Evolutionary conservation across 2,329 filamentous ascomycete species (phyloP).

Genomic region (Diaporthe capsici): DNA sequence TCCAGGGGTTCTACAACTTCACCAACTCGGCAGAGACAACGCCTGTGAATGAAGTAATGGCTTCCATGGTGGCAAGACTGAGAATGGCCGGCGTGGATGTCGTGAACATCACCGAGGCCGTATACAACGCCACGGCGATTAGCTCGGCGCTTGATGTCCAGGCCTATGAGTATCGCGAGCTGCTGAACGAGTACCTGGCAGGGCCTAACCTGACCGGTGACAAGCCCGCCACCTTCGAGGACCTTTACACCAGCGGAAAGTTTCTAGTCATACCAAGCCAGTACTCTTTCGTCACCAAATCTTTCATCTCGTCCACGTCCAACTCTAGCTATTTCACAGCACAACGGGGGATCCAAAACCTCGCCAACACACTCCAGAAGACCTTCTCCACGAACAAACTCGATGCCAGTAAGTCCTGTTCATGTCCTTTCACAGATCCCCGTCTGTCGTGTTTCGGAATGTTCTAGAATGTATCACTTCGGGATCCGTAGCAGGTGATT

Average conservation of each 20-base stretch:
- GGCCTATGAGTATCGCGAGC: conserved; percentile 70
- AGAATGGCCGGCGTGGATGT: conserved; percentile 62
- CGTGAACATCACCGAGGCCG: conserved; percentile 61
- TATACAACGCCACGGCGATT: conserved; percentile 68
- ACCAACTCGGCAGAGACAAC: conserved; percentile 65
- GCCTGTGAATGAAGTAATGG: conserved; percentile 69
- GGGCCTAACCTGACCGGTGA: conserved; percentile 56
- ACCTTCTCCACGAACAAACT: conserved; percentile 65
- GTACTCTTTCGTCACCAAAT: conserved; percentile 67
- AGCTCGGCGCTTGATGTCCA: conserved; percentile 68
- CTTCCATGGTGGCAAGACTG: conserved; percentile 61
- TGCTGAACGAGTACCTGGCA: conserved; percentile 69
- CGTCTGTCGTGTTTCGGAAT: too few relatives aligned
- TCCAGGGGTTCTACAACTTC: conserved; percentile 71
- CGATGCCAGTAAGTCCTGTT: conserved; percentile 55
- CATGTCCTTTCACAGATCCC: too few relatives aligned
- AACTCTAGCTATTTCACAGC: conserved; percentile 61
- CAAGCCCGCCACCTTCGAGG: conserved; percentile 60
- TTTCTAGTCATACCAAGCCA: conserved; percentile 74
- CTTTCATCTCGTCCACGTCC: conserved; percentile 64
- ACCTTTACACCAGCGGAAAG: conserved; percentile 63
- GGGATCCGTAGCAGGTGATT: too few relatives aligned
- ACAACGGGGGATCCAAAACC: conserved; percentile 63
- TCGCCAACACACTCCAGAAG: conserved; percentile 64
- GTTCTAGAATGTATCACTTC: too few relatives aligned